Evolutionary conservation across 139 green algal species (phyloP), one percentile per base, ranked within the genome.

Genomic region (Desmodesmus armatus): DNA sequence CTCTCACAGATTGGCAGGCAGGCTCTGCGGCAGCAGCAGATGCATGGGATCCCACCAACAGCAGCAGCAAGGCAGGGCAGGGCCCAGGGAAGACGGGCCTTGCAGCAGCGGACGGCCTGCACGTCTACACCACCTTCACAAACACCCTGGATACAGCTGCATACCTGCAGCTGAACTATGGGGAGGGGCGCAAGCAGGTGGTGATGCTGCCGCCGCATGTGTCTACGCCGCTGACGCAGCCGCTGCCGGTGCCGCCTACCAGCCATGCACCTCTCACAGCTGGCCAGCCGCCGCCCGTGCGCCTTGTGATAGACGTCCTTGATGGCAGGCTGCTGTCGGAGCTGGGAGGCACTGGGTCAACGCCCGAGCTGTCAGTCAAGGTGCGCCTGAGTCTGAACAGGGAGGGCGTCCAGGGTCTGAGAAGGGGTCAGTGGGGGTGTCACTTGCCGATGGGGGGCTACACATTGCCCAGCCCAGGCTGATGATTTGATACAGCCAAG

Each of bases 151-250:
- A 92, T 1, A 80, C 91, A 3, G 31, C 81, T 7, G 91, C 87
- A 0, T 75, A 92, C 25, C 80, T 96, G 89, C 90, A 95, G 72
- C 88, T 96, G 3, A 91, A 97, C 71, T 93, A 91, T 84, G 94
- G 93, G 0, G 82, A 91, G 78, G 72, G 23, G 72, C 93, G 84
- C 89, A 93, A 92, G 85, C 67, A 85, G 47, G 87, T 90, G 29
- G 85, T 90, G 2, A 82, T 91, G 65, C 81, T 96, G 37, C 62
- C 71, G 5, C 29, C 85, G 0, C 86, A 86, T 27, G 27, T 74
- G 0, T 29, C 63, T 15, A 87, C 73, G 0, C 75, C 87, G 0
- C 25, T 95, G 23, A 78, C 89, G 75, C 89, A 93, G 84, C 92
- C 92, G 27, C 73, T 95, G 40, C 85, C 88, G 6, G 66, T 79